Evolutionary conservation across 2,329 filamentous ascomycete species (phyloP), one percentile per base, ranked within the genome.

Genomic region (Xylaria sp.): DNA sequence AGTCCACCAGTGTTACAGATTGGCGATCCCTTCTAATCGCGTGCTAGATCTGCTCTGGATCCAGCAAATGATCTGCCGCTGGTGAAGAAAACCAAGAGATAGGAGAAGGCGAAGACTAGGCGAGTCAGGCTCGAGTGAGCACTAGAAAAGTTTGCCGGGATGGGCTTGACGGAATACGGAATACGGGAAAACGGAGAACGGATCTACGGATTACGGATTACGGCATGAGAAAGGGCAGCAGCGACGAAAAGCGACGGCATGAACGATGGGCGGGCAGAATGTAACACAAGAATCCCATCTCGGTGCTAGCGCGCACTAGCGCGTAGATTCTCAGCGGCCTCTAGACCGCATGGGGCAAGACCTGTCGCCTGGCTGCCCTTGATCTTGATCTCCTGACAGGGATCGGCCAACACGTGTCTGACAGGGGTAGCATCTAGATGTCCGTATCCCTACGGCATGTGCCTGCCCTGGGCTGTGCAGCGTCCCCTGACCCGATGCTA

Each of bases 371-470:
- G 19, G 16, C 55, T 30, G 23, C 5, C 23, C 23, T 30, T 30
- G 44, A 44, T 59, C 48, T 35, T 37, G 39, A 60, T 54, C 52
- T 51, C 35, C 35, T 50, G 37, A 48, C 52, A 37, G 30, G 42
- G 48, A 30, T 23, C 51, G 52, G 4, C 49, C 56, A 23, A 59
- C 61, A 63, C 61, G 61, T 63, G 61, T 62, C 59, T 19, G 44
- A 56, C 61, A 63, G 59, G 61, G 61, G 58, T 62, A 9, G 37
- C 37, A 42, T 13, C 23, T 30, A 30, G 23, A 30, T 30, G 23
- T 30, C 9, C 8, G 37, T 42, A 42, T 42, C 37, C 8, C 37
- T 42, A 13, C 37, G 37, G 11, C 11, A 42, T 42, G 9, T 13
- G 37, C 37, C 11, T 13, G 11, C 11, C 9, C 37, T 10, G 9